phyloP scores from a whole-genome alignment of 2,329 filamentous ascomycete genomes.

The Fusarium secorum region DNA sequence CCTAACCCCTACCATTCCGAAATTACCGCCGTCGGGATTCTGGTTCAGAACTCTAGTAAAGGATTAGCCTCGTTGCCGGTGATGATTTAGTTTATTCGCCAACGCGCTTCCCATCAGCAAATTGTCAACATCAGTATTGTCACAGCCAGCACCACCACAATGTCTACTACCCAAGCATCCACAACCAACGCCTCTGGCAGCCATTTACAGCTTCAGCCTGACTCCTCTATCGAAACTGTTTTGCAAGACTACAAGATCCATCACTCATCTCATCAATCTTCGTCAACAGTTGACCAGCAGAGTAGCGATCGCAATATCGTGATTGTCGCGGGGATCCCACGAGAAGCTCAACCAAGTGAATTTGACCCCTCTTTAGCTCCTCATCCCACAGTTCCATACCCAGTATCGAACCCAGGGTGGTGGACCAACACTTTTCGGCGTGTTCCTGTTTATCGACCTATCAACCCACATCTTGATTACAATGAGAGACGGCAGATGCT shows the following conservation, averaged over 20 bases:
- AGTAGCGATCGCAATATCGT: background rate
- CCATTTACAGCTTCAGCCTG: background rate
- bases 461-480: background rate
- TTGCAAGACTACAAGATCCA: constrained; percentile 6
- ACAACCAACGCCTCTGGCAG: background rate
- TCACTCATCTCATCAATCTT: background rate
- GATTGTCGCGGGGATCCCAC: background rate
- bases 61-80: rapidly evolving
- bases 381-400: background rate
- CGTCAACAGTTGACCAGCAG: background rate
- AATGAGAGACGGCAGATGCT: background rate
- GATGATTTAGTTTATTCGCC: background rate
- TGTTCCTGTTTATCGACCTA: background rate
- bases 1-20: background rate
- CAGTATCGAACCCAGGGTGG: constrained; percentile 2
- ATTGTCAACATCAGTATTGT: background rate
- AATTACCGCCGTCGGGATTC: background rate
- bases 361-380: background rate
- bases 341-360: background rate
- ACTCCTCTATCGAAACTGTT: background rate
- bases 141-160: background rate
- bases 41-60: too few relatives aligned
- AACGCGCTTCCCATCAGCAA: background rate
- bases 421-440: background rate
- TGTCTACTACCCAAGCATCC: background rate